Evolutionary conservation across 2,329 filamentous ascomycete genomes (phyloP).

Genomic region (Exophiala spinifera): DNA sequence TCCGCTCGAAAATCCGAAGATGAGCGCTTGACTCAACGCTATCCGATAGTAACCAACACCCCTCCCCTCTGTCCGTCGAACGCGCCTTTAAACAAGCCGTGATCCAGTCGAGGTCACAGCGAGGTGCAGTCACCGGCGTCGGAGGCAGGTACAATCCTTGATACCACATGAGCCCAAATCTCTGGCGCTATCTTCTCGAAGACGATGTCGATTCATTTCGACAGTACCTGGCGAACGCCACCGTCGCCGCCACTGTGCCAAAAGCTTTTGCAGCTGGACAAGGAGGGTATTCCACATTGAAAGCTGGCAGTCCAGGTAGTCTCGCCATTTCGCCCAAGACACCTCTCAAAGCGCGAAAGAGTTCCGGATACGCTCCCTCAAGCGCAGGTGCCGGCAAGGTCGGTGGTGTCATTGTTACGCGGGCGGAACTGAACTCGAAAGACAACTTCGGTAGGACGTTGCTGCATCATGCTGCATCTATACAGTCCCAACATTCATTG

Average conservation of each 20-base stretch:
- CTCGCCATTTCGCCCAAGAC: slow-evolving; percentile 48
- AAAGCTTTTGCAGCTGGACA: slow-evolving; percentile 29
- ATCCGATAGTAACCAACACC: not conserved
- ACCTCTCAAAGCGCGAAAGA: slow-evolving; percentile 30
- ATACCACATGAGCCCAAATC: slow-evolving; percentile 85
- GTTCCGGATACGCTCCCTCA: slow-evolving; percentile 14
- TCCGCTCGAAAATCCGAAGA: slow-evolving; percentile 1
- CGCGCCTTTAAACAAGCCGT: slow-evolving; percentile 88
- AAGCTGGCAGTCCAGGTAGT: slow-evolving; percentile 34
- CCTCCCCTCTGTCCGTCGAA: slow-evolving; percentile 16
- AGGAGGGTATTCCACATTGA: slow-evolving; percentile 44
- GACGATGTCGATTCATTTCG: slow-evolving; percentile 96
- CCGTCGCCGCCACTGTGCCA: slow-evolving; percentile 42
- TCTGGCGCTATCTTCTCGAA: slow-evolving; percentile 96
- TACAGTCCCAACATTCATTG: slow-evolving; percentile 64
- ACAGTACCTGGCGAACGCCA: slow-evolving; percentile 74
- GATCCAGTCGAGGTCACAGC: slow-evolving; percentile 78
- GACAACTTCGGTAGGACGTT: slow-evolving; percentile 80
- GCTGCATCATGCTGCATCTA: slow-evolving; percentile 79
- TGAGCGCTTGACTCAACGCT: slow-evolving; percentile 15
- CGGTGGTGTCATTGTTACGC: slow-evolving; percentile 42
- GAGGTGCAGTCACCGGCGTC: slow-evolving; percentile 69
- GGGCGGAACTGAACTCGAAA: slow-evolving; percentile 76
- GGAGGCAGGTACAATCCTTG: slow-evolving; percentile 34
- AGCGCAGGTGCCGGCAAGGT: slow-evolving; percentile 11